A percentile compares a stretch with the other conserved stretches of the same genome.
Conservation (phyloP, 164 flowering plant genomes). For the Litsea cubeba region DNA sequence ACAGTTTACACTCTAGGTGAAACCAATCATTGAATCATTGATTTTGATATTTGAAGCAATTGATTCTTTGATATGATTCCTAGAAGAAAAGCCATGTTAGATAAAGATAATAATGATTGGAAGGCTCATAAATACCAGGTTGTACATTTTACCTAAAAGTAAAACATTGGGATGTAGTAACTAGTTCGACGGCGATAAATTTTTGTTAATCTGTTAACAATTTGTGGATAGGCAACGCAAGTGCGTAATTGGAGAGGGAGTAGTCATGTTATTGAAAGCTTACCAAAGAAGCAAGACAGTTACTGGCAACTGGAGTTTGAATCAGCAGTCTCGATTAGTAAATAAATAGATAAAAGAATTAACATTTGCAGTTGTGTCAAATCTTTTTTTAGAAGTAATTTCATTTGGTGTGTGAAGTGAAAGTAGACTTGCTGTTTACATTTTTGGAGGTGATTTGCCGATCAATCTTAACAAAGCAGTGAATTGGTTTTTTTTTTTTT, state of each 20-base stretch:
- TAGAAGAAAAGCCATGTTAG: constrained; percentile 15
- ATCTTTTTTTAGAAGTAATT: background rate
- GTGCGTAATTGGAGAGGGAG: background rate
- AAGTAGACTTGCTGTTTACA: too few relatives aligned
- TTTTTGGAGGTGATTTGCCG: background rate
- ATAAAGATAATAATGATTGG: constrained; percentile 14
- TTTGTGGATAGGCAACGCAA: too few relatives aligned
- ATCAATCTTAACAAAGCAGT: too few relatives aligned
- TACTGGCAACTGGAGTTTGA: background rate
- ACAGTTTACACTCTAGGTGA: background rate
- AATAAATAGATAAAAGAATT: background rate
- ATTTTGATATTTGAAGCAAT: background rate
- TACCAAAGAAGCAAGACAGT: background rate
- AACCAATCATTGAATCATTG: background rate
- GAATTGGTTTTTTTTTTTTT: too few relatives aligned
- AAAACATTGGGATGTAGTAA: too few relatives aligned
- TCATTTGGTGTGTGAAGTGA: background rate
- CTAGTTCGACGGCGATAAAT: too few relatives aligned
- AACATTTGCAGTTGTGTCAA: background rate
- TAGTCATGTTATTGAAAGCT: background rate
- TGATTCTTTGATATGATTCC: background rate
- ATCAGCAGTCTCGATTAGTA: too few relatives aligned
- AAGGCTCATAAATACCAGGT: background rate
- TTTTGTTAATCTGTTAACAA: too few relatives aligned
- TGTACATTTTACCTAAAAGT: background rate